Base-by-base conservation (phyloP, 2,329 filamentous ascomycete species). In the Arthrobotrys sphaeroides region DNA sequence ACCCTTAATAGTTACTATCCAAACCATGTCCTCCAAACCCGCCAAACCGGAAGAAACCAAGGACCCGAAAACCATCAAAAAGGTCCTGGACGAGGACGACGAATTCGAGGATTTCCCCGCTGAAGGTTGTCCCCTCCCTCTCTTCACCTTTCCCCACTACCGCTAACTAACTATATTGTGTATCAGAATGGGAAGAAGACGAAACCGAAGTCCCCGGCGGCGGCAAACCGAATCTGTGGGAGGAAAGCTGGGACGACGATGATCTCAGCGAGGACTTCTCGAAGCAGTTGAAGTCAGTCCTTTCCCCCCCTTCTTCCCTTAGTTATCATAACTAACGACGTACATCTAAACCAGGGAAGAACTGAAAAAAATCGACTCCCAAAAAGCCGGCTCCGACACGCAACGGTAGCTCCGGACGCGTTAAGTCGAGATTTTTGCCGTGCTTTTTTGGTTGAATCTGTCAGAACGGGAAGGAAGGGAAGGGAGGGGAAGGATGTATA, bases 171-270 rank as follows among this genome's bases (percentile, higher is more conserved):
- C 28, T n/a, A n/a, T n/a, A n/a, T n/a, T n/a, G n/a, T n/a, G n/a
- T n/a, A n/a, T n/a, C 80, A 96, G 95, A 98, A 84, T 99, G 95
- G 95, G 87, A 90, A 62, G 90, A 93, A 83, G 93, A 97, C 82
- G 94, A 97, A 82, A 92, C 92, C 77, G 93, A 97, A 82, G 90
- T 90, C 67, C 91, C 91, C 69, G 86, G 87, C 80, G 89, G 86
- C 64, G 88, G 85, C 79, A 90, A 90, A 81, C 88, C 90, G 82
- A 94, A 98, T 85, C 86, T 99, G 65, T 99, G 95, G 95, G 95
- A 99, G 84, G 95, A 99, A 87, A 97, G 93, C 86, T 99, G 95
- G 95, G 95, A 99, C 82, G 95, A 99, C 81, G 94, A 98, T 82
- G 95, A 98, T 84, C 95, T 93, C 78, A 95, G 88, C 80, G 95